Base-by-base conservation (phyloP, 225 moss, liverwort and hornwort species). In the Bryum argenteum region DNA sequence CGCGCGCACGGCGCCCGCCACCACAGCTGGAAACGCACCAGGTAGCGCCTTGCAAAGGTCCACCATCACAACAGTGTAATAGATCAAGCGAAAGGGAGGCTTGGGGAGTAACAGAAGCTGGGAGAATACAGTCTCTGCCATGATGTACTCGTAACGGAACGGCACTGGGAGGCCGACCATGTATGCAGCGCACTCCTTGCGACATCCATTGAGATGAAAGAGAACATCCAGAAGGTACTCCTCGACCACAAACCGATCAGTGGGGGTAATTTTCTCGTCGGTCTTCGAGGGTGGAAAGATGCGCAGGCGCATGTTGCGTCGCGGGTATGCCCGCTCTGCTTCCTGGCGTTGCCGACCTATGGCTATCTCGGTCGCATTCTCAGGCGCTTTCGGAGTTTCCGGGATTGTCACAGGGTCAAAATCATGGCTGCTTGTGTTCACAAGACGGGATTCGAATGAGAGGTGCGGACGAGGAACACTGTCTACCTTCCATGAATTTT, bases 1-100 rank as follows among this genome's bases (percentile, higher is more conserved):
- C 3, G 83, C 89, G 16, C 98, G 94, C 22, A 98, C 98, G 40
- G 94, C 98, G 68, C 94, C 94, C 20, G 98, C 98, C 58, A 98
- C 94, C 58, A 98, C 98, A 58, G 92, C 98, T 65, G 98, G 98
- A 79, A 98, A 98, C 26, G 98, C 98, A n/a, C 98, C 98, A 37
- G 98, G 98, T 62, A 98, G 98, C 19, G 98, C 97, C 85, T 98
- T 98, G 78, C 98, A 98, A 19, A 98, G 86, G 62, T 98, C 98
- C 59, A 98, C 94, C 98, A 98, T 94, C 53, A 92, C 94, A 13
- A 98, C 85, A 2, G 98, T 92, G 70, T 98, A 94, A 70, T 94
- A 98, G 40, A 98, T 94, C 11, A 91, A 78, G 28, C 88, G 91
- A 71, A 92, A 98, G 2, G 98, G 92, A 15, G 98, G 94, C 55